Conservation (phyloP, 2,329 filamentous ascomycete species). For the Pseudogymnoascus sp. region DNA sequence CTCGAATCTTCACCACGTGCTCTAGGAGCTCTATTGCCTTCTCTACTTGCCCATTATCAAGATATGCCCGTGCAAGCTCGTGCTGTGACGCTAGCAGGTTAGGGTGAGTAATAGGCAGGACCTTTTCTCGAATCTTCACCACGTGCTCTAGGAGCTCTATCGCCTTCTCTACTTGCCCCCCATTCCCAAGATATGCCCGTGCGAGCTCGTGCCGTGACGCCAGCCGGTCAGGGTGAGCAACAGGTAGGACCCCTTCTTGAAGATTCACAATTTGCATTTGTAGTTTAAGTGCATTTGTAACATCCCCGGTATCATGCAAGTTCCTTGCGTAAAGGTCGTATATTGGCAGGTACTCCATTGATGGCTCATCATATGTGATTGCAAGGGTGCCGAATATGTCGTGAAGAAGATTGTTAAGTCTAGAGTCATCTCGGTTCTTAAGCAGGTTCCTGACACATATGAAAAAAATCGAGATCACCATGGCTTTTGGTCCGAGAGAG, state of each 20-base stretch:
- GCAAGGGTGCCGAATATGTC: slow-evolving; percentile 15
- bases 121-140: not conserved
- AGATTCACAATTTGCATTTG: not conserved
- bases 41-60: not conserved
- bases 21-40: slow-evolving; percentile 6
- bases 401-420: slow-evolving; percentile 13
- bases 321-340: no score
- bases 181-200: not conserved
- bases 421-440: slow-evolving; percentile 15
- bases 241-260: not conserved
- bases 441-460: slow-evolving; percentile 12
- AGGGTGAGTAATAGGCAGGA: not conserved
- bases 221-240: slow-evolving; percentile 3
- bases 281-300: no score
- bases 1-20: not conserved
- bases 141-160: slow-evolving; percentile 9
- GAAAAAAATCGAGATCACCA: slow-evolving; percentile 13
- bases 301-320: no score
- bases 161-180: not conserved
- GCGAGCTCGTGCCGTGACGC: slow-evolving; percentile 2
- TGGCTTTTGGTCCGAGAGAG: slow-evolving; percentile 6
- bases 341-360: slow-evolving; percentile 16
- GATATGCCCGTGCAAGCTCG: not conserved
- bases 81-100: not conserved
- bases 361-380: slow-evolving; percentile 8